Conservation (phyloP, 345 rosid species). For the Microthlaspi erraticum region DNA sequence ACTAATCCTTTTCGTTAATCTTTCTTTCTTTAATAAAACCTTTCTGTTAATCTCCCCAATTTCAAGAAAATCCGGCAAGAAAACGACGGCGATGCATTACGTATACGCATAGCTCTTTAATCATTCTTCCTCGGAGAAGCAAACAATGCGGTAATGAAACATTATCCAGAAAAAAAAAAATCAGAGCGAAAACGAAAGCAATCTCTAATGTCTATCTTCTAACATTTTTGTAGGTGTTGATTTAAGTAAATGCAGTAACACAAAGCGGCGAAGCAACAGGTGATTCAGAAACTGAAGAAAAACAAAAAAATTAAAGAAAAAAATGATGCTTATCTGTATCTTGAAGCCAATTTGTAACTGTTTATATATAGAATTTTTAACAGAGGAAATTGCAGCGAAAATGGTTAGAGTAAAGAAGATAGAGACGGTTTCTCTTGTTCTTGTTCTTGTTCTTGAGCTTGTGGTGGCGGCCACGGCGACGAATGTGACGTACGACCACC, state of each 20-base stretch:
- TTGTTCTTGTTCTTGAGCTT: conserved; percentile 22
- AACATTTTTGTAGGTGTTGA: not conserved
- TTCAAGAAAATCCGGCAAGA: conserved; percentile 6
- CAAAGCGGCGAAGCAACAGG: conserved; percentile 45
- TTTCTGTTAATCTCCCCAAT: not conserved
- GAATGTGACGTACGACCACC: conserved; percentile 79
- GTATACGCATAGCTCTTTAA: conserved; percentile 31
- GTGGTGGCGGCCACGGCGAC: conserved; percentile 40
- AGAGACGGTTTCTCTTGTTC: not conserved
- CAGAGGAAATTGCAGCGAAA: not conserved
- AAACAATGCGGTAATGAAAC: conserved; percentile 11
- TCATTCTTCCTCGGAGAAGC: not conserved
- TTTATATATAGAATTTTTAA: conserved; percentile 23
- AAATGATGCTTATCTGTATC: conserved; percentile 31
- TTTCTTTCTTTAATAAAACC: not conserved
- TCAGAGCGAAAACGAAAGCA: conserved; percentile 9
- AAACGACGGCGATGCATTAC: conserved; percentile 14
- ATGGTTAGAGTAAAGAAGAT: conserved; percentile 32
- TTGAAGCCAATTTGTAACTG: conserved; percentile 23
- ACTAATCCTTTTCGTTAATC: not conserved
- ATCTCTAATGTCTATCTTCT: not conserved
- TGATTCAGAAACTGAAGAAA: conserved; percentile 6
- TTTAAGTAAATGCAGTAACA: conserved; percentile 41
- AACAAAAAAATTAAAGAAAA: not conserved
- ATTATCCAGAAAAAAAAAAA: not conserved